Evolutionary conservation across 2,329 filamentous ascomycete genomes (phyloP), one percentile per base, ranked within the genome.

Genomic region (Ascocoryne sarcoides): DNA sequence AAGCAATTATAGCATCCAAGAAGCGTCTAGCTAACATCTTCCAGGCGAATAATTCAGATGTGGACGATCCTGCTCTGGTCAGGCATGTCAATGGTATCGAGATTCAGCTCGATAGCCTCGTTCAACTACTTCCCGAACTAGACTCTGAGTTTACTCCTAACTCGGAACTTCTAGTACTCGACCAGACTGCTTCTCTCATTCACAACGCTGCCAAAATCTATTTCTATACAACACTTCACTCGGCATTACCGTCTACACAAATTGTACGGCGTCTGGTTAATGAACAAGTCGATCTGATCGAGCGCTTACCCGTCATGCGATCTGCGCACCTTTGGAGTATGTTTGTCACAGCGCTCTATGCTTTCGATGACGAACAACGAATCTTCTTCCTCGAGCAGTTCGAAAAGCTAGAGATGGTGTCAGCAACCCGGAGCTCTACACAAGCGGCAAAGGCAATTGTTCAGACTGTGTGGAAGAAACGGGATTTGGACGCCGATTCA

Each of bases 271-370:
- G n/a, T n/a, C 34, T 46, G 19, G 31, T 46, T 14, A 14, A 20
- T 16, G 32, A 46, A 19, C 43, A 46, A 37, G 29, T 46, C 21
- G 9, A 33, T 10, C 10, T 46, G 14, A 41, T 46, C n/a, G 20
- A 33, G 12, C 16, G 16, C 14, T 38, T 46, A 20, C 12, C 37
- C 5, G 14, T 10, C 5, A 10, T 46, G 14, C 29, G 36, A 16
- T 42, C 45, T 4, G 38, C 45, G 15, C 42, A 47, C 42, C 42
- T 47, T 10, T 47, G 45, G 45, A 47, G 45, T 29, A 36, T 47
- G n/a, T 47, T 47, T 21, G 45, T 47, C 12, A 44, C 45, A 4
- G 35, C 42, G 9, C 36, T 47, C 5, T 47, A 47, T 26, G 45
- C 36, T 12, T 36, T 21, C 8, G 20, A 40, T 18, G 45, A 47